These are phyloP conservation scores for Hemisphaericaspora nanyangensis DNA, from an alignment of 805 yeast species.

Conservation along the genomic window DNA sequence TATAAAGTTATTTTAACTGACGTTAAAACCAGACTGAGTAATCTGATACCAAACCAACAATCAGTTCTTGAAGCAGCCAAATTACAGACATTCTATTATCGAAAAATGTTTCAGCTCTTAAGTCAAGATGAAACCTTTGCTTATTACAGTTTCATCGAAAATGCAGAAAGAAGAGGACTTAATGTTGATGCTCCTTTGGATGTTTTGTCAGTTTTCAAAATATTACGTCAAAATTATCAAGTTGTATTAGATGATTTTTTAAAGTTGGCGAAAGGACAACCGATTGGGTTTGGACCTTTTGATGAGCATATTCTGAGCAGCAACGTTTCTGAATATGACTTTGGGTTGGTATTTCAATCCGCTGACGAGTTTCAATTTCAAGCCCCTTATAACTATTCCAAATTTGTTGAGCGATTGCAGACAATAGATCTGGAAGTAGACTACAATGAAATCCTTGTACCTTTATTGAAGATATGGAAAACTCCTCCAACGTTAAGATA, in stretches of 20 bases:
- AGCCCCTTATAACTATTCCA: neutral
- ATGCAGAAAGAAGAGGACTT: conserved; percentile 44
- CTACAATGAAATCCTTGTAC: conserved; percentile 8
- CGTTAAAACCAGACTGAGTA: conserved; percentile 55
- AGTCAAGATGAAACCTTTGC: conserved; percentile 19
- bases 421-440: conserved; percentile 14
- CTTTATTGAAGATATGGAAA: conserved; percentile 43
- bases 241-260: conserved; percentile 41
- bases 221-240: conserved; percentile 33
- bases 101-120: conserved; percentile 43
- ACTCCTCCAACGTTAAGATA: conserved; percentile 53
- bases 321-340: conserved; percentile 1
- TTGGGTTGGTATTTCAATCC: conserved; percentile 5
- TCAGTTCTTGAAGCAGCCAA: conserved; percentile 48
- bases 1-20: conserved; percentile 33
- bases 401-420: conserved; percentile 9
- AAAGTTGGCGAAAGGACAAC: conserved; percentile 43
- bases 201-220: conserved; percentile 33
- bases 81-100: conserved; percentile 60
- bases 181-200: conserved; percentile 48
- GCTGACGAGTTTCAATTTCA: conserved; percentile 1
- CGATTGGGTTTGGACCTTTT: conserved; percentile 38
- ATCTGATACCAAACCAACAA: conserved; percentile 44
- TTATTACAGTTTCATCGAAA: conserved; percentile 42
- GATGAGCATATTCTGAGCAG: conserved; percentile 21